Conservation (phyloP, 163 green algal genomes). For the Scenedesmus sp. region DNA sequence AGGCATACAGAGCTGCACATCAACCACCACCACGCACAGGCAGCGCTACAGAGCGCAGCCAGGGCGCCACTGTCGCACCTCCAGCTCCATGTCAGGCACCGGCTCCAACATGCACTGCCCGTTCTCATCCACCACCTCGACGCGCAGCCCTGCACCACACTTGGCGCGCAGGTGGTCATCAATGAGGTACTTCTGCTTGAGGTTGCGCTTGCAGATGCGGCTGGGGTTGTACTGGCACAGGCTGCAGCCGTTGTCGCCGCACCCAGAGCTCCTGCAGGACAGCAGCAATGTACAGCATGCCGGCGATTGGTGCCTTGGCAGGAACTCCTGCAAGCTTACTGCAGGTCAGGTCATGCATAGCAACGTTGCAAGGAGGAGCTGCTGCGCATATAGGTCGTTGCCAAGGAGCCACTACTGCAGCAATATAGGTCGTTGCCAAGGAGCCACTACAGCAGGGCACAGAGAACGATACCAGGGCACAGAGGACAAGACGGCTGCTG, state of each 20-base stretch:
- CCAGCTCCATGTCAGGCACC: slow-evolving; percentile 67
- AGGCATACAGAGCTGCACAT: neutral
- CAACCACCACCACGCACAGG: too few relatives aligned
- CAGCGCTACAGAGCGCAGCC: too few relatives aligned
- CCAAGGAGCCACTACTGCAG: too few relatives aligned
- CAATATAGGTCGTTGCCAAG: too few relatives aligned
- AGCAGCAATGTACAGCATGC: neutral
- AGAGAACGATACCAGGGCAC: too few relatives aligned
- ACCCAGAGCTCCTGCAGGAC: slow-evolving; percentile 70
- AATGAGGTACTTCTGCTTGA: slow-evolving; percentile 79
- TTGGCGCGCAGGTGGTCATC: slow-evolving; percentile 77
- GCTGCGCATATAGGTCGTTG: too few relatives aligned
- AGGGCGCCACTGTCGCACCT: slow-evolving; percentile 55
- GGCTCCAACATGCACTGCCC: slow-evolving; percentile 64
- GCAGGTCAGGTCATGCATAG: too few relatives aligned
- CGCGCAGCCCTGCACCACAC: slow-evolving; percentile 67
- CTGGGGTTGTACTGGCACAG: slow-evolving; percentile 79
- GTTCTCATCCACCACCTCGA: slow-evolving; percentile 75
- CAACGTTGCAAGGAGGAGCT: too few relatives aligned
- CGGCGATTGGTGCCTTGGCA: neutral
- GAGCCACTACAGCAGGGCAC: too few relatives aligned
- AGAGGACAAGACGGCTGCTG: too few relatives aligned
- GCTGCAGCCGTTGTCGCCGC: slow-evolving; percentile 64
- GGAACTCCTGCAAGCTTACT: neutral
- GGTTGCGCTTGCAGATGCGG: slow-evolving; percentile 76